Percentiles rank a stretch among this genome's conserved stretches.
These are phyloP conservation scores for Kwoniella mangroviensis DNA, from an alignment of 768 basidiomycete genomes.

Conservation along the genomic window DNA sequence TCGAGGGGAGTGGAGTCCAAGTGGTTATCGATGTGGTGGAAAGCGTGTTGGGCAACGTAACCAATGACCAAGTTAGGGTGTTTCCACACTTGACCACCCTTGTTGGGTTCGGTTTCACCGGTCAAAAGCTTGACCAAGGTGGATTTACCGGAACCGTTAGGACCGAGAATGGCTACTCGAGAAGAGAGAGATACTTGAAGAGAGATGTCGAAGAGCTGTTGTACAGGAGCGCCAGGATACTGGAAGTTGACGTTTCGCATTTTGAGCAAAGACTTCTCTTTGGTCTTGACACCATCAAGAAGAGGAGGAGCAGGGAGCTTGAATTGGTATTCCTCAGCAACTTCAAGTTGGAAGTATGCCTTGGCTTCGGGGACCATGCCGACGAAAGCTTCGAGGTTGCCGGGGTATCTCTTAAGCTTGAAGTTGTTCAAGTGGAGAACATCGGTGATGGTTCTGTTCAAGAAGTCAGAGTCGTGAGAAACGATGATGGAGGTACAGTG, in stretches of 20 bases:
- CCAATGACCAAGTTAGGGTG: conserved; percentile 99
- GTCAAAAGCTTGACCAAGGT: conserved; percentile 96
- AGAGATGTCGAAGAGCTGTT: conserved; percentile 91
- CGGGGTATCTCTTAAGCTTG: conserved; percentile 93
- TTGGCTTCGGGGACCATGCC: conserved; percentile 94
- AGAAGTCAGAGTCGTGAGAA: conserved; percentile 95
- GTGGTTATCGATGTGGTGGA: conserved; percentile 99
- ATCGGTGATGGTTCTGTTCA: conserved; percentile 97
- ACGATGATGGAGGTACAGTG: conserved; percentile 97
- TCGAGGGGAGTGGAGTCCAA: conserved; percentile 98
- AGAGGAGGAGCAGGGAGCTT: conserved; percentile 96
- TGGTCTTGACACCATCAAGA: conserved; percentile 99
- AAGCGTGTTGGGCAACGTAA: conserved; percentile 98
- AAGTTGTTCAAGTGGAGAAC: conserved; percentile 97
- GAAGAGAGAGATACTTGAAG: conserved; percentile 97
- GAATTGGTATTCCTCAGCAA: conserved; percentile 96
- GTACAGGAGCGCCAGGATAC: conserved; percentile 81
- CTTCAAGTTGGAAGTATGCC: conserved; percentile 96
- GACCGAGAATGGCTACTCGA: conserved; percentile 96
- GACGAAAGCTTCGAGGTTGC: conserved; percentile 94
- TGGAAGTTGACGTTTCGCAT: conserved; percentile 98
- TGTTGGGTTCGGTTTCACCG: conserved; percentile 95
- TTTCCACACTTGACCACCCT: conserved; percentile 97
- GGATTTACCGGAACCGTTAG: conserved; percentile 96
- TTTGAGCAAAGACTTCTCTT: conserved; percentile 95